These are phyloP conservation scores for Naganishia vishniacii DNA, from an alignment of 768 basidiomycete genomes.

Conservation along the genomic window DNA sequence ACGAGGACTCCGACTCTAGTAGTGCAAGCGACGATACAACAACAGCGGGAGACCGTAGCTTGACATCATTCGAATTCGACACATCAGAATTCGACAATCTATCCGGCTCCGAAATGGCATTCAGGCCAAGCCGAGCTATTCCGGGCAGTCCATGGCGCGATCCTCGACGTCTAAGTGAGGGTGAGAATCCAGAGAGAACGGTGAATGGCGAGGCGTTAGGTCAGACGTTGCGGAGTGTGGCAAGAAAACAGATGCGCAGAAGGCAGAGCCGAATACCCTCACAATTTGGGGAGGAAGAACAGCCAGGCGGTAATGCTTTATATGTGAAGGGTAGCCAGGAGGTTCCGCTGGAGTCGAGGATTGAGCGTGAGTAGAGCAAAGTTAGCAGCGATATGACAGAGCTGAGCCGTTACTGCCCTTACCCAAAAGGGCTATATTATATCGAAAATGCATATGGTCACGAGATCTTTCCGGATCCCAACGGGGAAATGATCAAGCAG, in stretches of 20 bases:
- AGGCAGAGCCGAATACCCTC: not conserved
- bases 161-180: not conserved
- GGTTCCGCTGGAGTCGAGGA: conserved; percentile 38
- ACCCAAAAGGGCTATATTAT: conserved; percentile 79
- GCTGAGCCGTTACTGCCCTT: no score
- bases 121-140: conserved; percentile 2
- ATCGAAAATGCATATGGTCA: conserved; percentile 65
- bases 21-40: not conserved
- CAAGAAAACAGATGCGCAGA: not conserved
- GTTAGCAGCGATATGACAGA: not conserved
- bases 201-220: conserved; percentile 5
- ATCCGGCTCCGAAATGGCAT: not conserved
- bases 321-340: conserved; percentile 44
- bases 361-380: conserved; percentile 31
- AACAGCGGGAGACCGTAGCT: not conserved
- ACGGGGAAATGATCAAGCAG: conserved; percentile 67
- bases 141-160: conserved; percentile 15
- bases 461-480: conserved; percentile 85
- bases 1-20: not conserved
- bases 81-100: conserved; percentile 3
- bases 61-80: conserved; percentile 1
- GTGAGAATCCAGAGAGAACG: not conserved
- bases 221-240: not conserved
- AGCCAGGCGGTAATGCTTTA: conserved; percentile 34
- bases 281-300: not conserved